Conservation (phyloP, 2,329 filamentous ascomycete species). For the Colletotrichum liaoningense region DNA sequence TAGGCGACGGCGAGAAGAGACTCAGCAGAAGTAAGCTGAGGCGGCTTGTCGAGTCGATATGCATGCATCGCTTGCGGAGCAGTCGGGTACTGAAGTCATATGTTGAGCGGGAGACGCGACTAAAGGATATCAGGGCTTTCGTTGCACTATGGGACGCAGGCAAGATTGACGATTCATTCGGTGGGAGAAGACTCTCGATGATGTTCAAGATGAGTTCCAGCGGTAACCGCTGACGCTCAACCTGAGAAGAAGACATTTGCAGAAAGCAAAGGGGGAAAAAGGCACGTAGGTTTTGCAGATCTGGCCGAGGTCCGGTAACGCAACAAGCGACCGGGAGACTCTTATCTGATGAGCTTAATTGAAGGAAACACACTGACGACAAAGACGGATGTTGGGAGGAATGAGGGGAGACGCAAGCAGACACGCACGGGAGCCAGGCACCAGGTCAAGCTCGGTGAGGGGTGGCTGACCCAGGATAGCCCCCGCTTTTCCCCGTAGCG, state of each 20-base stretch:
- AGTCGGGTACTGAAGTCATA: constrained; percentile 52
- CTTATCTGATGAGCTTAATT: neutral
- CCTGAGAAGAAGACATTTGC: neutral
- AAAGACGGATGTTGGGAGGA: neutral
- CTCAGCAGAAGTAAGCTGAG: constrained; percentile 48
- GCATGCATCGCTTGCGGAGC: constrained; percentile 58
- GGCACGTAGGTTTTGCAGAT: neutral
- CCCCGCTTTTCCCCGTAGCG: neutral
- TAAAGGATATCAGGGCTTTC: constrained; percentile 57
- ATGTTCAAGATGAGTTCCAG: constrained; percentile 49
- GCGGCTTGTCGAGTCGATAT: constrained; percentile 52
- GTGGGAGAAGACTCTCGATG: constrained; percentile 49
- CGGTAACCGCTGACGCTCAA: constrained; percentile 40
- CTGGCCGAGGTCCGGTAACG: neutral
- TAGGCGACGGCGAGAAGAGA: constrained; percentile 38
- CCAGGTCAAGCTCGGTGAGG: neutral
- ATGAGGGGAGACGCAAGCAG: neutral
- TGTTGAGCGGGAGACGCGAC: constrained; percentile 55
- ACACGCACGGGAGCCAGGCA: neutral
- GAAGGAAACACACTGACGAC: neutral
- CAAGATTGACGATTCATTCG: constrained; percentile 45
- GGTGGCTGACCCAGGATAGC: neutral
- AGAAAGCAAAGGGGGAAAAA: neutral
- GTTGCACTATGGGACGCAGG: constrained; percentile 52
- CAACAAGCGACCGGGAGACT: neutral